A percentile compares a stretch with the other conserved stretches of the same genome.
Conservation (phyloP, 2,329 filamentous ascomycete genomes). For the Ophiostoma tasmaniense region DNA sequence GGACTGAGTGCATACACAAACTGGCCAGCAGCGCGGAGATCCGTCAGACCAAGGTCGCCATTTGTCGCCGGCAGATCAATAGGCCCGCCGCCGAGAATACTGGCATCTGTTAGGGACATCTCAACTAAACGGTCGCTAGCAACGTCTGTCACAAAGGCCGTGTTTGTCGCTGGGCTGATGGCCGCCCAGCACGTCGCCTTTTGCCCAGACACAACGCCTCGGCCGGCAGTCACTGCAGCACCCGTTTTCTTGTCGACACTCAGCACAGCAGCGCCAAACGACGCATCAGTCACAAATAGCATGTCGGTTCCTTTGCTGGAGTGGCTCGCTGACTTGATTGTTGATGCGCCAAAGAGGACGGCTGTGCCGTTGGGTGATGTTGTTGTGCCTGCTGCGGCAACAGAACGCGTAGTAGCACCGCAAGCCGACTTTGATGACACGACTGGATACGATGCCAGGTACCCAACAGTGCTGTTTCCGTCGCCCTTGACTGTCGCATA, state of each 20-base stretch:
- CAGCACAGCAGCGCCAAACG: slow-evolving; percentile 47
- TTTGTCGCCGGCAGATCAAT: slow-evolving; percentile 35
- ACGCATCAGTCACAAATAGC: slow-evolving; percentile 49
- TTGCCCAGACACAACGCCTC: slow-evolving; percentile 40
- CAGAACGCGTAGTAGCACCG: slow-evolving; percentile 12
- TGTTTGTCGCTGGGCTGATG: slow-evolving; percentile 38
- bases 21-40: slow-evolving; percentile 42
- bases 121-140: slow-evolving; percentile 45
- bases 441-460: slow-evolving; percentile 44
- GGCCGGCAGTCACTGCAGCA: slow-evolving; percentile 31
- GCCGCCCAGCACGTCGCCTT: slow-evolving; percentile 50
- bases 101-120: slow-evolving; percentile 43
- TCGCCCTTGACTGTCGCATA: slow-evolving; percentile 54
- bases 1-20: slow-evolving; percentile 51
- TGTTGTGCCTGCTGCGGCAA: slow-evolving; percentile 25
- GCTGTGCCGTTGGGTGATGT: slow-evolving; percentile 46
- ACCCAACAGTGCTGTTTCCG: slow-evolving; percentile 45
- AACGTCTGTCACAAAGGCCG: slow-evolving; percentile 52
- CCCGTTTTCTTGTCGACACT: slow-evolving; percentile 27
- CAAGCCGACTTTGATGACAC: slow-evolving; percentile 9
- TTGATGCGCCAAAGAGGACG: slow-evolving; percentile 44
- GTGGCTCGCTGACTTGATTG: slow-evolving; percentile 30
- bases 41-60: slow-evolving; percentile 46
- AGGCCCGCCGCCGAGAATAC: slow-evolving; percentile 30
- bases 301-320: slow-evolving; percentile 26